A percentile compares a stretch with the other conserved stretches of the same genome.
These are phyloP conservation scores for Hebeloma cylindrosporum DNA, from an alignment of 768 basidiomycete species.

Conservation along the genomic window DNA sequence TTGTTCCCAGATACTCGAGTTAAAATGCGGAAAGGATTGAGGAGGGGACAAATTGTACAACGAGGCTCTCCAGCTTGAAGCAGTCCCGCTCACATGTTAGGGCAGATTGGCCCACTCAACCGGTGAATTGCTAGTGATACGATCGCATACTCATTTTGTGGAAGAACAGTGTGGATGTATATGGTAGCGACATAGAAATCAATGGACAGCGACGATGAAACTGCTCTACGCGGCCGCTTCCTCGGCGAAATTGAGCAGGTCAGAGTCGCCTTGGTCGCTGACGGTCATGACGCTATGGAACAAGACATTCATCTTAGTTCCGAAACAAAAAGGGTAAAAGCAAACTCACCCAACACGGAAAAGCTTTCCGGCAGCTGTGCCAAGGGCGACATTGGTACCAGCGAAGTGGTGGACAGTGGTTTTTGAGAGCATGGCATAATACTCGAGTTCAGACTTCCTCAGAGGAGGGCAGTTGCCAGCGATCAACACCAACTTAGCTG, in stretches of 20 bases:
- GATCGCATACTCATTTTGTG: conserved; percentile 7
- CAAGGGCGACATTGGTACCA: conserved; percentile 97
- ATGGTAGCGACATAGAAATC: conserved; percentile 7
- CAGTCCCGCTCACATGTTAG: no score
- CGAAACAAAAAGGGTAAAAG: conserved; percentile 11
- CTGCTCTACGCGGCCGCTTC: conserved; percentile 57
- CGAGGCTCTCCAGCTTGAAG: no score
- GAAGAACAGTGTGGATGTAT: conserved; percentile 9
- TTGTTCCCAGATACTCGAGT: no score
- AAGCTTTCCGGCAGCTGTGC: conserved; percentile 97
- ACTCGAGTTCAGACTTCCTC: conserved; percentile 99
- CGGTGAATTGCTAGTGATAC: no score
- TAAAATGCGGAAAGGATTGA: no score
- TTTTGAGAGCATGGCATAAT: conserved; percentile 99
- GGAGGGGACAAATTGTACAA: no score
- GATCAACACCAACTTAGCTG: conserved; percentile 98
- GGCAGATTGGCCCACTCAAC: no score
- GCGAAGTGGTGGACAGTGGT: conserved; percentile 97
- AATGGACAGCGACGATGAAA: no score
- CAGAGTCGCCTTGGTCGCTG: conserved; percentile 93
- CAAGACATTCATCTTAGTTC: conserved; percentile 13
- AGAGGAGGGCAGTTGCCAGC: conserved; percentile 99
- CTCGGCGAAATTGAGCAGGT: conserved; percentile 87
- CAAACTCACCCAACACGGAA: conserved; percentile 88
- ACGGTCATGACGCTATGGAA: conserved; percentile 89